These are phyloP conservation scores for Kazachstania bromeliacearum DNA, from an alignment of 805 yeast genomes.

Conservation along the genomic window DNA sequence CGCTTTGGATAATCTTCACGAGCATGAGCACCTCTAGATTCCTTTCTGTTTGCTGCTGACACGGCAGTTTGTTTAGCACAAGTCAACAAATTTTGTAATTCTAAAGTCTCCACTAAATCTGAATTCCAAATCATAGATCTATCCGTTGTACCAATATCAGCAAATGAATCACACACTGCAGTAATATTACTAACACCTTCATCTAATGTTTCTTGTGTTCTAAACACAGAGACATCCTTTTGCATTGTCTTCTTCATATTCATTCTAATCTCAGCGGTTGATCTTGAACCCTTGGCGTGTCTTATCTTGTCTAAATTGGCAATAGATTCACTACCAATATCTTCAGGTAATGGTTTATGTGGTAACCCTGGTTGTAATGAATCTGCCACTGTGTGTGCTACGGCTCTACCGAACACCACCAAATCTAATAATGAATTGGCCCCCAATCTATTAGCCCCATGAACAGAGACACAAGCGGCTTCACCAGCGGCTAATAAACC, in stretches of 20 bases:
- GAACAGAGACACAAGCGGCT: conserved; percentile 98
- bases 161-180: conserved; percentile 64
- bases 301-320: conserved; percentile 84
- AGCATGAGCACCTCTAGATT: conserved; percentile 99
- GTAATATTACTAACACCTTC: conserved; percentile 78
- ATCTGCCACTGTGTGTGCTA: conserved; percentile 82
- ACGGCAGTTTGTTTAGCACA: conserved; percentile 94
- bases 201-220: conserved; percentile 85
- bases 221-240: conserved; percentile 91
- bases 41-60: conserved; percentile 90
- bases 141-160: conserved; percentile 77
- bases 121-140: conserved; percentile 99
- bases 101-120: conserved; percentile 91
- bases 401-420: conserved; percentile 98
- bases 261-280: conserved; percentile 83
- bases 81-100: conserved; percentile 90
- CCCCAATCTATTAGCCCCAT: conserved; percentile 98
- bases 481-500: conserved; percentile 98
- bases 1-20: conserved; percentile 95
- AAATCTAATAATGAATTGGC: conserved; percentile 94
- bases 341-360: conserved; percentile 71
- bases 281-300: conserved; percentile 68
- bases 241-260: conserved; percentile 96
- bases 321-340: conserved; percentile 81
- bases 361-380: conserved; percentile 82